phyloP scores from a whole-genome alignment of 352 stramenopile species.

The Globisporangium abappressorium region DNA sequence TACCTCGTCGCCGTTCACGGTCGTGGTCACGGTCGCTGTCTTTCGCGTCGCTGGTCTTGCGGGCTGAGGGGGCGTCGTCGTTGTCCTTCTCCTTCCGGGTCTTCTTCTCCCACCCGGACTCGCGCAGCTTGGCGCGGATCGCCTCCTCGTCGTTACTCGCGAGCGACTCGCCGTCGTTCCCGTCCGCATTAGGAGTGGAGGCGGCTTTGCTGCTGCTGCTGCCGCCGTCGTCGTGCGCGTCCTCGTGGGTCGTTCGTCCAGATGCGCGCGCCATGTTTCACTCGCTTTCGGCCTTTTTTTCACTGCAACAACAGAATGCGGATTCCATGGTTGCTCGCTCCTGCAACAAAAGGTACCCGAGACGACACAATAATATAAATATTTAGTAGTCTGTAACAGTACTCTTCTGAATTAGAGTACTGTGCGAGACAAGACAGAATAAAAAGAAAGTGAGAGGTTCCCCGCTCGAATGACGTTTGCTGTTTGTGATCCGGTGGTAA shows the following conservation, averaged over 20 bases:
- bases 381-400: neutral
- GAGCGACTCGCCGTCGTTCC: slow-evolving; percentile 11
- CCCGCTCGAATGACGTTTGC: neutral
- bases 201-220: neutral
- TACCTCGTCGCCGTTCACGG: slow-evolving; percentile 11
- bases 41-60: slow-evolving; percentile 19
- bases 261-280: slow-evolving; percentile 11
- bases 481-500: too few relatives aligned
- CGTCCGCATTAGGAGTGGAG: slow-evolving; percentile 1
- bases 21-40: slow-evolving; percentile 8
- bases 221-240: slow-evolving; percentile 13
- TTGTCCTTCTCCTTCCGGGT: slow-evolving; percentile 25
- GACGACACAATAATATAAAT: neutral
- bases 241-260: slow-evolving; percentile 1
- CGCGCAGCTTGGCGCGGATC: slow-evolving; percentile 70
- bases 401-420: neutral
- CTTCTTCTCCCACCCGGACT: slow-evolving; percentile 69
- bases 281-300: neutral
- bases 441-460: neutral
- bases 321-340: slow-evolving; percentile 4
- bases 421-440: neutral
- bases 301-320: slow-evolving; percentile 7
- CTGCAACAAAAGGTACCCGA: neutral
- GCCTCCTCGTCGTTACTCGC: slow-evolving; percentile 50
- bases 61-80: slow-evolving; percentile 12